Evolutionary conservation across 495 filamentous ascomycete genomes (phyloP), one percentile per base, ranked within the genome.

Genomic region (Apodospora peruviana): DNA sequence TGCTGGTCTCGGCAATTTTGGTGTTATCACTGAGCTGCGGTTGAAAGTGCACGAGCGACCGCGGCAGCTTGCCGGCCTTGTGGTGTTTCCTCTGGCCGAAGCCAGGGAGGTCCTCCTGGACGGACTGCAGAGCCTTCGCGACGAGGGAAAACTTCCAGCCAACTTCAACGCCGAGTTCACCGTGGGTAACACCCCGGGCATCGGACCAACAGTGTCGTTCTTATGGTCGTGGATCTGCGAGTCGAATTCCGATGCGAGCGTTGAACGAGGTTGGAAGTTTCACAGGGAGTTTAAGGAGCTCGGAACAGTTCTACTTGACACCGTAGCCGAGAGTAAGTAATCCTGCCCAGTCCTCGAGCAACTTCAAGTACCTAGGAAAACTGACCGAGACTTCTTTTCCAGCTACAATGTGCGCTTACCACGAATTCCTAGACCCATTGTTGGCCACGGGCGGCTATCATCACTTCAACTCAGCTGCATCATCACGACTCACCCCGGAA

Each of bases 171-270:
- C 65, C 2, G 63, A 70, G 37, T 66, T 60, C 40, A 36, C 57
- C 11, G 40, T 58, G 4, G 27, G 27, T 14, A 19, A 61, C 24
- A 62, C 62, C 50, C 25, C 56, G 1, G 64, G 60, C 2, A 21
- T 35, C 2, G 67, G 66, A 2, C 58, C 45, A 18, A 19, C 47
- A 0, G 61, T 67, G 25, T 52, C 23, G 3, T 44, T 60, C 1
- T 19, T 50, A 16, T 66, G 70, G 35, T 44, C 48, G 16, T 75
- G 71, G 71, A 59, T 53, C 35, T 52, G 53, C 1, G 40, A 51
- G 5, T 57, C 68, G 17, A 40, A 60, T 9, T 48, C 54, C 7
- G 45, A 47, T 20, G 40, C 16, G 9, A 27, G 22, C 20, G 12
- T 54, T 3, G n/a, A 21, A 8, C 48, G 45, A 17, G 71, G 71